Base-by-base conservation (phyloP, 2,329 filamentous ascomycete species). In the Cephalotrichum gorgonifer region DNA sequence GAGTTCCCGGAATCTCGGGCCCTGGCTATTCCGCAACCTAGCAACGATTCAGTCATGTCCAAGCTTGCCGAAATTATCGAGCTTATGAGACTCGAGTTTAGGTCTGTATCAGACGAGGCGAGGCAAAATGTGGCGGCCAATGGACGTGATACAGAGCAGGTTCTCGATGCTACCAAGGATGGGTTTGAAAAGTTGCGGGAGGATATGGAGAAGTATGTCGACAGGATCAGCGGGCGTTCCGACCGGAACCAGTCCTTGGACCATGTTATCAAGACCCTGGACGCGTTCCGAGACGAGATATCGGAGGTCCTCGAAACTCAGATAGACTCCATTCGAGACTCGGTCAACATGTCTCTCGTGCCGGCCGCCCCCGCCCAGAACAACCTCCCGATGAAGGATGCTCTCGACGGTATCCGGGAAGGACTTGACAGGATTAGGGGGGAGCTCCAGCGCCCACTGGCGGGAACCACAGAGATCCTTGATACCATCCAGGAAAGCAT, bases 401-500 rank as follows among this genome's bases (percentile, higher is more conserved):
- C 91, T 25, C 73, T 94, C 1, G 78, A 85, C 52, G 79, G 81
- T 9, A 69, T 91, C 3, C 81, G 78, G 27, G 79, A 77, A 42
- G 88, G 89, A 2, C 74, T 96, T 33, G 85, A 86, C 52, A 78
- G 76, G 41, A 74, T 96, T 30, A 79, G 88, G 5, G 74, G 78
- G 15, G 90, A 96, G 55, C 77, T 95, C 45, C 83, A 83, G 7
- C 71, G 77, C 14, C 76, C 77, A 3, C 71, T 78, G 42, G 71
- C 75, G 15, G 88, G 90, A 54, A 91, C 88, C 0, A 86, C 88
- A 47, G 89, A 96, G 59, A 86, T 95, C 11, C 73, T 97, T 2
- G 88, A 95, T 60, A 86, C 90, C 1, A 73, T 97, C 48, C 90
- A 94, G 51, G 89, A 96, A 62, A 90, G 90, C 2, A 75, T 97